phyloP scores from a whole-genome alignment of 352 stramenopile genomes.

The Pythium oligandrum region DNA sequence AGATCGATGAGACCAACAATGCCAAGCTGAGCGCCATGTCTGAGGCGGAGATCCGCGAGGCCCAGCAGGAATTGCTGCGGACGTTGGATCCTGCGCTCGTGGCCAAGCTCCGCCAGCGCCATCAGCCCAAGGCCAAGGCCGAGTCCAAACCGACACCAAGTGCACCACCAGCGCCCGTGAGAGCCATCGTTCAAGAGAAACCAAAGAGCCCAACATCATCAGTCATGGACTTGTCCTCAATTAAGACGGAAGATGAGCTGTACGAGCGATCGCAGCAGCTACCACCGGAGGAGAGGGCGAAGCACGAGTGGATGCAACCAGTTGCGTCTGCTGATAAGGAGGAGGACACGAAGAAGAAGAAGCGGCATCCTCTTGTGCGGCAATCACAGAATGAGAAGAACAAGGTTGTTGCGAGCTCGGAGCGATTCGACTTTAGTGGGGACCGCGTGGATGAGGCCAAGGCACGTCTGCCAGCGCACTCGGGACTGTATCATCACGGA shows the following conservation, averaged over 20 bases:
- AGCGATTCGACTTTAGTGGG: constrained; percentile 73
- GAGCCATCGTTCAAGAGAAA: neutral
- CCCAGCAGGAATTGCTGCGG: constrained; percentile 56
- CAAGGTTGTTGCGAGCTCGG: constrained; percentile 27
- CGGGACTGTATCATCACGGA: constrained; percentile 76
- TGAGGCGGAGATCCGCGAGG: constrained; percentile 56
- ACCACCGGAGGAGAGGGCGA: constrained; percentile 61
- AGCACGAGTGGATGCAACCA: constrained; percentile 70
- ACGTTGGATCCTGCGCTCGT: constrained; percentile 62
- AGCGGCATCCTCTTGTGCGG: constrained; percentile 1
- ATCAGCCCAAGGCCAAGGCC: neutral
- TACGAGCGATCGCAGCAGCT: constrained; percentile 35
- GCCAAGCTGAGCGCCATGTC: constrained; percentile 60
- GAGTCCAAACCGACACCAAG: constrained; percentile 3
- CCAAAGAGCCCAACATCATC: constrained; percentile 7
- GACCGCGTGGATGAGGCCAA: constrained; percentile 10
- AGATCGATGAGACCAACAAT: constrained; percentile 61
- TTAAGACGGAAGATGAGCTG: constrained; percentile 66
- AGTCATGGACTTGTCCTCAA: constrained; percentile 37
- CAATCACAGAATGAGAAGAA: constrained; percentile 11
- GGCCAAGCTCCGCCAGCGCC: constrained; percentile 53
- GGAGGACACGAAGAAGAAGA: constrained; percentile 1
- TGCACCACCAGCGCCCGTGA: neutral
- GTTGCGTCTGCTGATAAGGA: constrained; percentile 1
- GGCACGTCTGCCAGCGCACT: constrained; percentile 32